Evolutionary conservation across 1,284 basidiomycete genomes (phyloP).

Genomic region (Puccinia sorghi): DNA sequence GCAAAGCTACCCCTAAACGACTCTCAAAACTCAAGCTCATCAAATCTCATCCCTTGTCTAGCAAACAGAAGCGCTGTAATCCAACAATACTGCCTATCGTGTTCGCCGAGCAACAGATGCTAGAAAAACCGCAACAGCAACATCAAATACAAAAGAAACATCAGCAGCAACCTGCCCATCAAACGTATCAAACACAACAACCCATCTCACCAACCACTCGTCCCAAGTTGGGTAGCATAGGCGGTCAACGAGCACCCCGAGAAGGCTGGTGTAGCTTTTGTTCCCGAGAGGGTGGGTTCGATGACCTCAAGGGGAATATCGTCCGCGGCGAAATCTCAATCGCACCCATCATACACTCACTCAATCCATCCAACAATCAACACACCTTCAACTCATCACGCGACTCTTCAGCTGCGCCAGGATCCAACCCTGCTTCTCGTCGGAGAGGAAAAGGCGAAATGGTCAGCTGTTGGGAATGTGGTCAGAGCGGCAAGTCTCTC

Average conservation of each 20-base stretch:
- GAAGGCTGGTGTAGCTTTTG: constrained; percentile 49
- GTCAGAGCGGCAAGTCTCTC: constrained; percentile 36
- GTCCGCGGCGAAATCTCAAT: constrained; percentile 26
- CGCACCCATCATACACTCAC: background rate
- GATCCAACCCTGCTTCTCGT: background rate
- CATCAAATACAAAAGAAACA: too few species aligned
- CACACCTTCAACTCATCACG: background rate
- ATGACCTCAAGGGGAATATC: constrained; percentile 37
- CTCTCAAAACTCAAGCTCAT: background rate
- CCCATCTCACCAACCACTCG: constrained; percentile 22
- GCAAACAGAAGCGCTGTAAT: background rate
- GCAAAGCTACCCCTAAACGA: background rate
- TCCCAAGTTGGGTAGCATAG: constrained; percentile 20
- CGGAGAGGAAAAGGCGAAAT: constrained; percentile 44
- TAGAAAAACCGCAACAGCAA: background rate
- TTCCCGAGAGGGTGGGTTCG: constrained; percentile 43
- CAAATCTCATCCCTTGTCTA: background rate
- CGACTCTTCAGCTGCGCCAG: background rate
- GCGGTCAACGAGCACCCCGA: constrained; percentile 29
- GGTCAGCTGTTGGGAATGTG: constrained; percentile 50
- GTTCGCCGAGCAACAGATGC: background rate
- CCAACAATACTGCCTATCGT: background rate
- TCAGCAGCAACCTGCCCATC: background rate
- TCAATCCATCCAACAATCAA: background rate
- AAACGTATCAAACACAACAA: background rate